Base-by-base conservation (phyloP, 306 rosid genomes). In the Vigna hirtella region DNA sequence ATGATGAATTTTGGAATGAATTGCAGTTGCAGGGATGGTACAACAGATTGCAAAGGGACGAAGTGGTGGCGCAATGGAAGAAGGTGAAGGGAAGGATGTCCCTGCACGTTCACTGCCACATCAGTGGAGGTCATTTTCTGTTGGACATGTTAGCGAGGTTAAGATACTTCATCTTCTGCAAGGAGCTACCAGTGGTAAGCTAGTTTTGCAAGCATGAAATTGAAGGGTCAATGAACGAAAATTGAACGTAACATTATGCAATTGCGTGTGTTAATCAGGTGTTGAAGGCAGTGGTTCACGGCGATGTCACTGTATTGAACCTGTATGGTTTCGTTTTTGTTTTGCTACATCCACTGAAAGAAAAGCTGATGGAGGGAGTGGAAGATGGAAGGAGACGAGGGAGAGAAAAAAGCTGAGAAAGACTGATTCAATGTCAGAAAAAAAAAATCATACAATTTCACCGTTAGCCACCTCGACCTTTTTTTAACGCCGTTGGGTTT, bases 1-100 rank as follows among this genome's bases (percentile, higher is more conserved):
- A 9, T 42, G 12, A 9, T 42, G 47, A 2, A 42, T 42, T 42
- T 42, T 8, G 47, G 15, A 45, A 10, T 8, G 43, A 47, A 71
- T 68, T 85, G 84, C 90, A 95, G 99, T 59, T 95, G 87, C 96
- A 95, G 79, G 99, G 98, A 42, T 95, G 98, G 99, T 93, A 95
- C 78, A 93, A 85, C 56, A 91, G 70, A 81, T 86, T 93, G 58
- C 98, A 95, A 76, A 95, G 99, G 84, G 98, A 95, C 71, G 98
- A 95, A 84, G 96, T 93, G 64, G 93, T 95, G 68, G 99, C 93
- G 16, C 88, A 93, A 72, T 95, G 99, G 99, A 86, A 81, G 88
- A 95, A 95, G 82, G 86, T 93, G 14, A 84, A 88, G 82, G 97
- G 88, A 40, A 92, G 81, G 68, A 95, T 95, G 99, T 91, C 91